Evolutionary conservation across 208 protist species (phyloP).

Genomic region (Wallacemonas sp.): DNA sequence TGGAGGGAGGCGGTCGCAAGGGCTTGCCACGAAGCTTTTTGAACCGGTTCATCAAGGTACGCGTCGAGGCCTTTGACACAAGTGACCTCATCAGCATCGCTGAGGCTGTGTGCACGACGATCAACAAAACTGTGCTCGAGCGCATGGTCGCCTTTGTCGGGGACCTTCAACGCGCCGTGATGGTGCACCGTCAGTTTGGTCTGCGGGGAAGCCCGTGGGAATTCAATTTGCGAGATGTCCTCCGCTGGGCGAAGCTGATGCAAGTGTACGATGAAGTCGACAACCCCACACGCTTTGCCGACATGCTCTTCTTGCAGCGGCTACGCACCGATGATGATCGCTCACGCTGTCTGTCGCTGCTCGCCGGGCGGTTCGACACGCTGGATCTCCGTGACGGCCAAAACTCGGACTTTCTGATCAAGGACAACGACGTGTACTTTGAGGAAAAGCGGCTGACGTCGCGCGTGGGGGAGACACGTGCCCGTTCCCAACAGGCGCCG

Average conservation of each 20-base stretch:
- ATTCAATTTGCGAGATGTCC: constrained; percentile 99
- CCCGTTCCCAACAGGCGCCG: not conserved
- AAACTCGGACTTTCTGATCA: constrained; percentile 75
- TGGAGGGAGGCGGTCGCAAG: constrained; percentile 98
- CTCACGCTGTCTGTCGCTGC: constrained; percentile 30
- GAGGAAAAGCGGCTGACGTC: constrained; percentile 30
- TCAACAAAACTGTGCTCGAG: constrained; percentile 63
- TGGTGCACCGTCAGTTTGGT: constrained; percentile 82
- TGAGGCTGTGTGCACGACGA: constrained; percentile 67
- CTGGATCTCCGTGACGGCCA: constrained; percentile 16
- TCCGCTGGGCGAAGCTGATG: constrained; percentile 97
- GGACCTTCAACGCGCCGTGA: constrained; percentile 87
- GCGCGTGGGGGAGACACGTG: constrained; percentile 8
- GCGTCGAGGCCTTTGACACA: constrained; percentile 87
- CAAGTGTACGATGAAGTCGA: constrained; percentile 38
- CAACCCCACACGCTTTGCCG: constrained; percentile 61
- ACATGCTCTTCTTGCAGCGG: constrained; percentile 86
- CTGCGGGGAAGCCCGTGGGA: constrained; percentile 97
- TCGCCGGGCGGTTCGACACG: constrained; percentile 46
- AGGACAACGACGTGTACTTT: constrained; percentile 57
- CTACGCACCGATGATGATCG: constrained; percentile 83
- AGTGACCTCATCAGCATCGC: constrained; percentile 89
- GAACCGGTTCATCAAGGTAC: constrained; percentile 99
- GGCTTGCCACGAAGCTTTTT: constrained; percentile 99
- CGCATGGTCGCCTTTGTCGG: constrained; percentile 96